phyloP scores from a whole-genome alignment of 2,329 filamentous ascomycete genomes.

The Zarea fungicola region DNA sequence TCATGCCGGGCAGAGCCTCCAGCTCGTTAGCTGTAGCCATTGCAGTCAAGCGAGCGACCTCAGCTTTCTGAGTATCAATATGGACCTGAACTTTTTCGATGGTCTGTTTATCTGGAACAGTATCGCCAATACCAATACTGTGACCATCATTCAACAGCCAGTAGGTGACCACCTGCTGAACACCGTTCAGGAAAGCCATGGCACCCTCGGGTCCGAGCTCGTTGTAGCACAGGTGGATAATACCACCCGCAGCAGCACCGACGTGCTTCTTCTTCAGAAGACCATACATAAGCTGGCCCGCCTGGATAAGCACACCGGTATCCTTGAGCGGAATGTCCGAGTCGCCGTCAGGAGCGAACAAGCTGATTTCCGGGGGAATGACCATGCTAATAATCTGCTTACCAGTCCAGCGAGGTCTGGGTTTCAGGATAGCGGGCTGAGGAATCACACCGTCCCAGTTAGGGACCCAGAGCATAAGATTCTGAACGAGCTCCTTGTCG shows the following conservation, averaged over 20 bases:
- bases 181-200: conserved; percentile 93
- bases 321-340: conserved; percentile 64
- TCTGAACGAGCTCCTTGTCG: conserved; percentile 88
- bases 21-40: conserved; percentile 80
- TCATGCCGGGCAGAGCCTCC: conserved; percentile 96
- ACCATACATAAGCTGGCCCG: conserved; percentile 85
- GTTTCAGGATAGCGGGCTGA: conserved; percentile 88
- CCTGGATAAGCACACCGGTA: conserved; percentile 74
- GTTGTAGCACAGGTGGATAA: conserved; percentile 95
- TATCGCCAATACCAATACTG: conserved; percentile 98
- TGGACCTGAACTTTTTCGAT: conserved; percentile 79
- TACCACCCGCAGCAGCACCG: conserved; percentile 82
- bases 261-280: conserved; percentile 91
- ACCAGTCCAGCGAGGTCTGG: conserved; percentile 89
- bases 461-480: conserved; percentile 94
- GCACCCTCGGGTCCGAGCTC: conserved; percentile 81
- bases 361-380: conserved; percentile 80
- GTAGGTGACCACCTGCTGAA: conserved; percentile 91
- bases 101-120: conserved; percentile 81
- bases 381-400: conserved; percentile 97
- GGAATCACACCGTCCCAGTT: conserved; percentile 96
- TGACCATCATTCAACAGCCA: conserved; percentile 96
- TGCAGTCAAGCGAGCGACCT: conserved; percentile 70
- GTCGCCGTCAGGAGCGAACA: conserved; percentile 60
- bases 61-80: conserved; percentile 74